Base-by-base conservation (phyloP, 78 protist genomes). In the Acrasis kona region DNA sequence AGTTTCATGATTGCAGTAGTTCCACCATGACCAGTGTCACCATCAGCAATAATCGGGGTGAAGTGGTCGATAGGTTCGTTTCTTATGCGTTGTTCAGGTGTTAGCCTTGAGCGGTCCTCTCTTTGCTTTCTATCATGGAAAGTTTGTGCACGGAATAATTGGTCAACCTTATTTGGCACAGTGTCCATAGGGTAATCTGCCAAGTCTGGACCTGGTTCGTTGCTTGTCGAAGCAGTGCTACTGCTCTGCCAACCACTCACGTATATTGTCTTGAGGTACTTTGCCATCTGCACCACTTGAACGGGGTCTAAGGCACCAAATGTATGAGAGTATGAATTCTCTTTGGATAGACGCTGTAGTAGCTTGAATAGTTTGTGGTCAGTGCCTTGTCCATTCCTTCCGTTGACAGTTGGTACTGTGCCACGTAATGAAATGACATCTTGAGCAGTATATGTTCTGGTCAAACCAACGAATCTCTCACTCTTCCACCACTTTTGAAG, bases 11-110 rank as follows among this genome's bases (percentile, higher is more conserved):
- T 88, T 19, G 92, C 92, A 10, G 92, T 78, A 69, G 87, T 78
- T 4, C 97, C 97, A 68, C 97, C 97, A 78, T 88, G 92, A 64
- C 97, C 97, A 5, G 97, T 91, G 87, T 93, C 97, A 39, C 90
- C 97, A 68, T 93, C 97, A 32, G 97, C 95, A 64, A 93, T 83
- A 81, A 93, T 90, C 37, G 97, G 95, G 34, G 77, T 70, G 57
- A 85, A n/a, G 78, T 67, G 76, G 72, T 89, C 93, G 78, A 29
- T 10, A 34, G 0, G 32, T n/a, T 84, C 80, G 28, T 74, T 79
- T n/a, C 38, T 27, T 39, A 64, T 1, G 9, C 67, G 34, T 71
- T 74, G 38, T 10, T 74, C 85, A 7, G 2, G 8, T 35, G 75
- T 34, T 78, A 74, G 34, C 39, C 65, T 30, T 12, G 61, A 1